Conservation (phyloP, 306 rosid genomes). For the Argentina anserina region DNA sequence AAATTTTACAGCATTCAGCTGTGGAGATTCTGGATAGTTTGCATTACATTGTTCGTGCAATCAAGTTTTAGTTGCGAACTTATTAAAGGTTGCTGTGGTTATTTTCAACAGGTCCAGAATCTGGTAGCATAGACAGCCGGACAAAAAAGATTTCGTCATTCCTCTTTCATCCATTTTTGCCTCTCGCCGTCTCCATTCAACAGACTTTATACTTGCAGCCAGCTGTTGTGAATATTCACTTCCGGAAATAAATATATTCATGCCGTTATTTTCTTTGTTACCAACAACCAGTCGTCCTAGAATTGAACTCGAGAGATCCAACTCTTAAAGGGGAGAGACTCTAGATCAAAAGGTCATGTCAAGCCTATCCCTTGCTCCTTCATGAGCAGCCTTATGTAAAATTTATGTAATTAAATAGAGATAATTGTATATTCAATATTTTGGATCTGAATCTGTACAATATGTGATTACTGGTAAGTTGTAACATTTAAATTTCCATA, state of each 20-base stretch:
- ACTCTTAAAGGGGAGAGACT: background rate
- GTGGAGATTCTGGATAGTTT: background rate
- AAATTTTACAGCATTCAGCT: background rate
- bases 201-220: conserved; percentile 70
- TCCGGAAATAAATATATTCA: conserved; percentile 53
- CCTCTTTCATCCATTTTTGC: conserved; percentile 88
- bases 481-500: background rate
- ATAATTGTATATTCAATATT: background rate
- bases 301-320: background rate
- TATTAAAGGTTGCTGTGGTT: conserved; percentile 4
- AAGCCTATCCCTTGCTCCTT: background rate
- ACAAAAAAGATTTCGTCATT: conserved; percentile 73
- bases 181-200: conserved; percentile 83
- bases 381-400: background rate
- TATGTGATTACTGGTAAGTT: background rate
- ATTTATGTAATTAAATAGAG: background rate
- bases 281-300: background rate
- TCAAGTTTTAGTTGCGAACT: background rate
- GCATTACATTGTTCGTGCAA: background rate
- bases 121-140: conserved; percentile 74
- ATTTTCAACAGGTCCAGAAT: conserved; percentile 74
- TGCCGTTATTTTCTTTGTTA: background rate
- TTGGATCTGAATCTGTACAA: background rate
- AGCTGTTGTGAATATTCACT: conserved; percentile 85
- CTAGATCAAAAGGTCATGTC: background rate